Base-by-base conservation (phyloP, 257 asterid genomes). In the Agastache rugosa region DNA sequence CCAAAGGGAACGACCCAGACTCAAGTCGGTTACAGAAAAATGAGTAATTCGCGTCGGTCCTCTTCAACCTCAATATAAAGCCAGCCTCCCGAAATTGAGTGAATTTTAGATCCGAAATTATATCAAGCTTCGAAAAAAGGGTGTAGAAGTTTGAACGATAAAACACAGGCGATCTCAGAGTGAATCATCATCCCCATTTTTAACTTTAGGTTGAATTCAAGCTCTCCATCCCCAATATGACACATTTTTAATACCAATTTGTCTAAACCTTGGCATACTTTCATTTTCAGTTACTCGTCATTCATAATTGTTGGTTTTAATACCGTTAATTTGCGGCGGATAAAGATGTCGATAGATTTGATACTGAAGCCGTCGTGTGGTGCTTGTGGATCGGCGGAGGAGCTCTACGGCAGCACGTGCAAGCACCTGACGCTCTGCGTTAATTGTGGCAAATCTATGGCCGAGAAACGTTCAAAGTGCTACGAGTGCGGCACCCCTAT, bases 321-420 rank as follows among this genome's bases (percentile, higher is more conserved):
- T 73, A 74, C 84, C 81, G 84, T 81, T 31, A 22, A 47, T 34
- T 31, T 31, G 63, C 47, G 71, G 23, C 20, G 34, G 71, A 16
- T 23, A 53, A 67, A 25, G 63, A 91, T 93, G 96, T 84, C 93
- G 53, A 23, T 75, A 2, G 97, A 91, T 85, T 90, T 93, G 92
- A 69, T 87, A 54, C 73, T 90, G 92, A 93, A 91, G 89, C 91
- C 91, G 69, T 82, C 91, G 56, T 93, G 98, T 78, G 67, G 87
- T 73, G 93, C 91, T 51, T 93, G 98, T 72, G 95, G 97, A 12
- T 90, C 98, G 39, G 62, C 92, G 71, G 86, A 48, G 80, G 97
- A 93, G 80, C 89, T 93, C 71, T 93, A 90, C 63, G 98, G 97
- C 16, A 91, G 90, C 86, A 45, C 89, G 62, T 93, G 98, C 89